Base-by-base conservation (phyloP, 2,329 filamentous ascomycete species). In the Tolypocladium pustulatum region DNA sequence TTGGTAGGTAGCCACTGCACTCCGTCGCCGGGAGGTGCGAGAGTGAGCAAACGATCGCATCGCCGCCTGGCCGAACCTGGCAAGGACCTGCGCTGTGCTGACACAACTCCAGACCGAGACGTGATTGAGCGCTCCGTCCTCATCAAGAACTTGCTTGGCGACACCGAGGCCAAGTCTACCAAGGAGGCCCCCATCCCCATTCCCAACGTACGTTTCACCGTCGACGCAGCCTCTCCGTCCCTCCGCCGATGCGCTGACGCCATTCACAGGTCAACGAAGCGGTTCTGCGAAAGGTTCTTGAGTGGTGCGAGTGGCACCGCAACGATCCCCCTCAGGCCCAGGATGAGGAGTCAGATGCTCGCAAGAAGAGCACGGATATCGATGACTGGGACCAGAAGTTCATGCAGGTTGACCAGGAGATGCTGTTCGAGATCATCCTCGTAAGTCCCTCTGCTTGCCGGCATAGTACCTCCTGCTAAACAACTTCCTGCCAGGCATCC, bases 371-470 rank as follows among this genome's bases (percentile, higher is more conserved):
- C 1, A 97, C 94, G 54, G 94, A 99, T 68, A 99, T 99, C 65
- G 94, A 97, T 61, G 94, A 99, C 76, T 99, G 94, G 94, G 94
- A 99, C 68, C 93, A 97, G 76, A 99, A 99, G 78, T 99, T 97
- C 76, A 97, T 99, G 94, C 93, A 97, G 76, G 94, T 99, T 22
- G 94, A 99, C 73, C 94, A 99, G 72, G 94, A 99, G 77, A 97
- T 99, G 94, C 84, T 99, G 1, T 99, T 99, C 66, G 94, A 99
- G 80, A 97, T 99, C 70, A 99, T 99, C 67, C 82, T 99, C 32
- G 91, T 94, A 82, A 60, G 87, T 80, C 57, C 58, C 4, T 22
- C 27, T 27, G 7, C 15, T 13, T 37, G 34, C 27, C 25, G 5
- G 27, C 37, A 17, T 17, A 15, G 5, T 8, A 4, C 17, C 17